Conservation (phyloP, 176 grass and related monocot genomes). For the Olyra latifolia region DNA sequence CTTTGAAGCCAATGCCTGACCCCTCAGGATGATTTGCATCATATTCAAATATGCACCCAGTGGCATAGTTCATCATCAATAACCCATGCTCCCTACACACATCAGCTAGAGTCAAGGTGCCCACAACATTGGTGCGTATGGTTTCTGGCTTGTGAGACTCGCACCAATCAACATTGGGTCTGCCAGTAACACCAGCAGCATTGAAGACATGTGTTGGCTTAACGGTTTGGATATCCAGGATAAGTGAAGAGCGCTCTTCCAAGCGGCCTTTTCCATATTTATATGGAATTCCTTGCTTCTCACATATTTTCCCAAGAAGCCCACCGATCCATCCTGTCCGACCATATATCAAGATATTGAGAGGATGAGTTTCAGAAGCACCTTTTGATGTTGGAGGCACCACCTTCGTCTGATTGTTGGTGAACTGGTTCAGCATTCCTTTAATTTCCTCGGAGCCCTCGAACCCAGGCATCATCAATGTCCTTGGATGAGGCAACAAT, state of each 20-base stretch:
- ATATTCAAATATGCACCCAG: conserved; percentile 88
- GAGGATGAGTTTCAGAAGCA: conserved; percentile 25
- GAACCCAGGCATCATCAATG: conserved; percentile 76
- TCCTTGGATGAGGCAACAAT: conserved; percentile 80
- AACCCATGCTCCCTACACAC: conserved; percentile 65
- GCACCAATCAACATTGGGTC: conserved; percentile 91
- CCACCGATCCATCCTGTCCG: conserved; percentile 81
- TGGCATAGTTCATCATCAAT: conserved; percentile 81
- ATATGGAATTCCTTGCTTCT: conserved; percentile 71
- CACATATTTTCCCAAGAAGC: conserved; percentile 86
- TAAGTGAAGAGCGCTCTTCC: conserved; percentile 55
- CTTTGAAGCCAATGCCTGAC: conserved; percentile 75
- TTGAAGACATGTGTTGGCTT: conserved; percentile 92
- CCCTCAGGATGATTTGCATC: conserved; percentile 64
- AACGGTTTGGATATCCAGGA: conserved; percentile 61
- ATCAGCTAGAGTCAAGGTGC: conserved; percentile 70
- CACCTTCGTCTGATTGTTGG: conserved; percentile 52
- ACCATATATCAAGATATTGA: conserved; percentile 82
- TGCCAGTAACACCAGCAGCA: conserved; percentile 76
- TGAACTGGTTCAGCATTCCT: conserved; percentile 56
- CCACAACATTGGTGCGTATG: conserved; percentile 72
- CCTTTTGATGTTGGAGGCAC: conserved; percentile 42
- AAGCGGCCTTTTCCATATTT: conserved; percentile 77
- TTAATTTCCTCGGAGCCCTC: conserved; percentile 66
- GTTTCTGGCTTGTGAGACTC: conserved; percentile 80